Base-by-base conservation (phyloP, 805 yeast genomes). In the Candida insectorum region DNA sequence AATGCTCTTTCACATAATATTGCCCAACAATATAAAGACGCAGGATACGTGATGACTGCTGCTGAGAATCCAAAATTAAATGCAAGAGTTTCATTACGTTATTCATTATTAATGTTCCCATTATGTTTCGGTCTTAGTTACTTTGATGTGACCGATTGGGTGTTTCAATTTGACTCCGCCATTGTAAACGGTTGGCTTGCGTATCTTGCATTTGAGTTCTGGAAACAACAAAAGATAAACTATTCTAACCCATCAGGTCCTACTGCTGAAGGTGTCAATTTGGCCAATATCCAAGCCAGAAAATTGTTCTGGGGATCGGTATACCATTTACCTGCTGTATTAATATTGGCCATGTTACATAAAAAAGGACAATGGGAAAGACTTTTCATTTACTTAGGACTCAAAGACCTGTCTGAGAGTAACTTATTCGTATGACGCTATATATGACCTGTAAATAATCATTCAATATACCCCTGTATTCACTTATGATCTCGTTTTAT, bases 31-130 rank as follows among this genome's bases (percentile, higher is more conserved):
- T 93, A 93, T 55, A 81, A 83, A 48, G 69, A 72, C 30, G 98
- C 98, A 0, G 98, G 98, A 0, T 93, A 93, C 58, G 88, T 87
- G n/a, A 93, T 93, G 98, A 75, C 97, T 0, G 95, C 96, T 0
- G 89, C 85, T 65, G 89, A 81, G 42, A 85, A 91, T 51, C 98
- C 99, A 2, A 76, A 75, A 37, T 64, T 93, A 31, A 93, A 93
- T 54, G 97, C 97, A 0, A 69, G 98, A 31, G 98, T 93, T 1
- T 89, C 96, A 1, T 69, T 93, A 31, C 67, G 98, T 28, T 91
- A 93, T 53, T 83, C 97, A 0, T 43, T 91, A n/a, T 65, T 85
- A 39, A 88, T 93, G 96, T 85, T 93, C 60, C 97, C 97, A 3
- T 64, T 93, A 24, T 93, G 97, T 58, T 73, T 79, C 51, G 95